Evolutionary conservation across 192 early-diverging fungal species (phyloP).

Genomic region (Backusella circina): DNA sequence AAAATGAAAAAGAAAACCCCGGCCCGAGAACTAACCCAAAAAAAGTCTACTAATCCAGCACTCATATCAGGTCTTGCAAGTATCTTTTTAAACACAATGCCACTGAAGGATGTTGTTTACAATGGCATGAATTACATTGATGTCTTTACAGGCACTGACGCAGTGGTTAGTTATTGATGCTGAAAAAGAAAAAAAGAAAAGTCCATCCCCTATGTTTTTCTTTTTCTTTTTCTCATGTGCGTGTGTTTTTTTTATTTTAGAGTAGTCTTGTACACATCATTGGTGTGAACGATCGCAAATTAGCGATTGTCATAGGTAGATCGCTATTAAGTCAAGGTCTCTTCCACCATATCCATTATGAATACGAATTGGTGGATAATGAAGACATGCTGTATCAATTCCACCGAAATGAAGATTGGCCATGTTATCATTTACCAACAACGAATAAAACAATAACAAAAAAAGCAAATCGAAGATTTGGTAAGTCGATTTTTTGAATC

Average conservation of each 20-base stretch:
- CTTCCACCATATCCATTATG: constrained; percentile 87
- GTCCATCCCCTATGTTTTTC: constrained; percentile 55
- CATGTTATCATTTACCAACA: constrained; percentile 1
- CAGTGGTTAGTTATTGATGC: constrained; percentile 23
- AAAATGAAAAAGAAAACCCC: neutral
- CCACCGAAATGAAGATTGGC: constrained; percentile 15
- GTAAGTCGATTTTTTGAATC: neutral
- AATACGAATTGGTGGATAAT: constrained; percentile 74
- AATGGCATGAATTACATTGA: constrained; percentile 78
- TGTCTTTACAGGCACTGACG: constrained; percentile 67
- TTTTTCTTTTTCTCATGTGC: neutral
- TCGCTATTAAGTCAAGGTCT: constrained; percentile 85
- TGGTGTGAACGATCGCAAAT: constrained; percentile 78
- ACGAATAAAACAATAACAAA: neutral
- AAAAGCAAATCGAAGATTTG: neutral
- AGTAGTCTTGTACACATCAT: constrained; percentile 66
- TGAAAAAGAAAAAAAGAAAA: constrained; percentile 40
- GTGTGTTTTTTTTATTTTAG: constrained; percentile 1
- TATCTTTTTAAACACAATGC: constrained; percentile 55
- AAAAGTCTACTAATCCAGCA: constrained; percentile 47
- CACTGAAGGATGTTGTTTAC: constrained; percentile 48
- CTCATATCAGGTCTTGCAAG: constrained; percentile 67
- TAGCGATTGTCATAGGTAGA: constrained; percentile 82
- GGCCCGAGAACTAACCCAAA: neutral
- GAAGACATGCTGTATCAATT: constrained; percentile 79